Percentiles rank a stretch among this genome's conserved stretches.
These are phyloP conservation scores for Suillus clintonianus DNA, from an alignment of 768 basidiomycete genomes.

Conservation along the genomic window DNA sequence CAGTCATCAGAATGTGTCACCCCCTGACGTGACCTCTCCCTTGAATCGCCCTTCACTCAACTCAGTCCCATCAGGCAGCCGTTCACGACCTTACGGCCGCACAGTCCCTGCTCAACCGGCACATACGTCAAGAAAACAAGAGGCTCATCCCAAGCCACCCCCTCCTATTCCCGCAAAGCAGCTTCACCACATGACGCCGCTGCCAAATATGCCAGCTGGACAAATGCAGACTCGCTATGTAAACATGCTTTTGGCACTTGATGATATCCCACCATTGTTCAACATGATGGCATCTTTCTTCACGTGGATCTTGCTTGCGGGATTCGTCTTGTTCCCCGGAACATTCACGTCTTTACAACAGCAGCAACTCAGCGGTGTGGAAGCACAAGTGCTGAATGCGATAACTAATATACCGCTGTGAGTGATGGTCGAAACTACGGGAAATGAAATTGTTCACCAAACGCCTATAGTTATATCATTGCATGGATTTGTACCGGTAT, in stretches of 20 bases:
- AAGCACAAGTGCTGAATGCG: conserved; percentile 33
- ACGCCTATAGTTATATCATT: conserved; percentile 45
- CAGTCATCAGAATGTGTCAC: conserved; percentile 11
- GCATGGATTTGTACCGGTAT: conserved; percentile 57
- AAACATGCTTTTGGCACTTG: conserved; percentile 63
- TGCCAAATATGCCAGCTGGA: conserved; percentile 24
- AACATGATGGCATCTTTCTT: conserved; percentile 58
- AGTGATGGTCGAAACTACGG: conserved; percentile 17
- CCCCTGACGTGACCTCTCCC: conserved; percentile 7
- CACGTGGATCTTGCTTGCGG: conserved; percentile 64
- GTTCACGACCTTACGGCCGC: conserved; percentile 21
- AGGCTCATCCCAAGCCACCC: not conserved
- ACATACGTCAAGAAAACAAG: conserved; percentile 3
- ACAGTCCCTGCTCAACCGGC: conserved; percentile 6
- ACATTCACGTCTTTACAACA: conserved; percentile 52
- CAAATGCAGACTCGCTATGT: conserved; percentile 50
- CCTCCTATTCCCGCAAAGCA: conserved; percentile 12
- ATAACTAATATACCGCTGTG: conserved; percentile 50
- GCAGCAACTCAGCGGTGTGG: conserved; percentile 28
- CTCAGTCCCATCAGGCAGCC: conserved; percentile 12
- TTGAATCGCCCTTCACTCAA: conserved; percentile 9
- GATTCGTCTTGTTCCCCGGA: conserved; percentile 63
- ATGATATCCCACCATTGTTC: conserved; percentile 50
- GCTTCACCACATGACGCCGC: conserved; percentile 15
- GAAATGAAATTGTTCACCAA: not conserved